Evolutionary conservation across 345 rosid genomes (phyloP).

Genomic region (Camelina hispida): DNA sequence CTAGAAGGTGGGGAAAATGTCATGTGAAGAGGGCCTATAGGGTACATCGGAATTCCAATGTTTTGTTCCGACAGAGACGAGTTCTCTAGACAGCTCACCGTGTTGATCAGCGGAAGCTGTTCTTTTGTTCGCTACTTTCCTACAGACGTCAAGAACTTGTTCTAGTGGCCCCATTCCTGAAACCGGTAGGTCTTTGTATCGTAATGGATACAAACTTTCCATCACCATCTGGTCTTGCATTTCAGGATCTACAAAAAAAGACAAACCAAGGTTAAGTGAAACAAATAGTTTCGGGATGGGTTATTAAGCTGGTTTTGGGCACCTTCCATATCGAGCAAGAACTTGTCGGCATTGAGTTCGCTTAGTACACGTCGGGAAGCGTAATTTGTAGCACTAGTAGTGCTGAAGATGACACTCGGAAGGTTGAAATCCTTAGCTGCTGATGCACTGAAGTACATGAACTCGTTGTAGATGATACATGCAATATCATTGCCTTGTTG

Average conservation of each 20-base stretch:
- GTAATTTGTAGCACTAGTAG: slow-evolving; percentile 33
- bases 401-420: slow-evolving; percentile 31
- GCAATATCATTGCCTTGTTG: slow-evolving; percentile 30
- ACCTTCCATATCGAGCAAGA: slow-evolving; percentile 38
- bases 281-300: background rate
- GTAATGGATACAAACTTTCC: slow-evolving; percentile 26
- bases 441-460: slow-evolving; percentile 34
- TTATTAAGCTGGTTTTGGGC: background rate
- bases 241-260: slow-evolving; percentile 12
- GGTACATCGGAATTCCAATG: background rate
- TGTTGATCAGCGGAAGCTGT: slow-evolving; percentile 34
- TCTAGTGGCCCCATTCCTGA: slow-evolving; percentile 18
- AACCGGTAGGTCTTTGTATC: slow-evolving; percentile 28
- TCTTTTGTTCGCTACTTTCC: slow-evolving; percentile 12
- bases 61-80: background rate
- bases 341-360: slow-evolving; percentile 15
- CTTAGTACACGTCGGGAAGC: slow-evolving; percentile 5
- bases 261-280: background rate
- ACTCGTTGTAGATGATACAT: slow-evolving; percentile 47
- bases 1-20: background rate
- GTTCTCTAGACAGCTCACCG: slow-evolving; percentile 27
- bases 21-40: slow-evolving; percentile 27
- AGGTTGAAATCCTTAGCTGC: background rate
- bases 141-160: background rate
- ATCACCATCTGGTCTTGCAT: slow-evolving; percentile 21